phyloP scores from a whole-genome alignment of 768 basidiomycete species.

The Pleurotus ostreatus region DNA sequence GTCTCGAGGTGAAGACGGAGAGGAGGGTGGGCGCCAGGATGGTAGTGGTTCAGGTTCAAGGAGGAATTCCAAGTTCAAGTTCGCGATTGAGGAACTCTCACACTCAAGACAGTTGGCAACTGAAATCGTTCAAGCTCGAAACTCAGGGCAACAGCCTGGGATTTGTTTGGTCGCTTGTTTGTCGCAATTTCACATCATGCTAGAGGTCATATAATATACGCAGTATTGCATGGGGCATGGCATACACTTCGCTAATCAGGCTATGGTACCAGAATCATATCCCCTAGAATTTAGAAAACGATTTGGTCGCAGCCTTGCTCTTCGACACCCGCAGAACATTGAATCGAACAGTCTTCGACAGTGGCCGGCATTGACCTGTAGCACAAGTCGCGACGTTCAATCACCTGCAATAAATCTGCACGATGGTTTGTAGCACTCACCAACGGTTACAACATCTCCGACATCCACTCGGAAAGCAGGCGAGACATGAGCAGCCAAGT shows the following conservation, averaged over 20 bases:
- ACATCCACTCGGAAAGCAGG: slow-evolving; percentile 98
- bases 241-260: slow-evolving; percentile 14
- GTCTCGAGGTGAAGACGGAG: slow-evolving; percentile 68
- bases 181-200: neutral
- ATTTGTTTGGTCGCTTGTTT: slow-evolving; percentile 6
- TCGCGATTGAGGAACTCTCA: neutral
- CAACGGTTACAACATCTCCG: slow-evolving; percentile 93
- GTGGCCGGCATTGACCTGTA: slow-evolving; percentile 94
- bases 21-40: slow-evolving; percentile 83
- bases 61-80: neutral
- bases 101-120: slow-evolving; percentile 4
- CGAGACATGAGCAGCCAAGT: slow-evolving; percentile 94
- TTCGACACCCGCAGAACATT: slow-evolving; percentile 95
- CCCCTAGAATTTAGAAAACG: slow-evolving; percentile 88
- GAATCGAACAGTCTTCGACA: slow-evolving; percentile 99
- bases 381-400: neutral
- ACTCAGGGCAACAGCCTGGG: slow-evolving; percentile 3
- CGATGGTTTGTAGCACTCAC: slow-evolving; percentile 43
- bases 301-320: slow-evolving; percentile 88
- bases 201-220: slow-evolving; percentile 15
- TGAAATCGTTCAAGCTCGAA: neutral
- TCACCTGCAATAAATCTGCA: neutral
- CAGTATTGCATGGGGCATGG: slow-evolving; percentile 20
- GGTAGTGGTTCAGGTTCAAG: slow-evolving; percentile 13
- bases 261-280: slow-evolving; percentile 6